Conservation (phyloP, 164 flowering plant genomes). For the Macadamia integrifolia region DNA sequence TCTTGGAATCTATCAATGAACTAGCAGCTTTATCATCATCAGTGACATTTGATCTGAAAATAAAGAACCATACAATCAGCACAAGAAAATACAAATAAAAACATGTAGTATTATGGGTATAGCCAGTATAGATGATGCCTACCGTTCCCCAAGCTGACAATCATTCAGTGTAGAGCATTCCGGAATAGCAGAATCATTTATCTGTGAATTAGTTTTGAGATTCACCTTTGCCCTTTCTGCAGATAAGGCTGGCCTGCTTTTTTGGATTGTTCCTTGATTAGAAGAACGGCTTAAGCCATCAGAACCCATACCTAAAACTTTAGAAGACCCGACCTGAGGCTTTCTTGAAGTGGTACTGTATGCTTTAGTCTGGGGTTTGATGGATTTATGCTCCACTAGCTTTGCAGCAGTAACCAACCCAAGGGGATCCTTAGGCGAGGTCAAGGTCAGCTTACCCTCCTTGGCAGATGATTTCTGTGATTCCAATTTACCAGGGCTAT, state of each 20-base stretch:
- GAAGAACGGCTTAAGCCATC: conserved; percentile 33
- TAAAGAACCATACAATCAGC: conserved; percentile 6
- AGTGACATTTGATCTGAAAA: conserved; percentile 32
- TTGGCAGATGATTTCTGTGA: conserved; percentile 24
- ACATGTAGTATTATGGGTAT: no score
- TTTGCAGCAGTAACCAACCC: conserved; percentile 19
- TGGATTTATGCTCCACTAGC: conserved; percentile 29
- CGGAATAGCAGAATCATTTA: conserved; percentile 17
- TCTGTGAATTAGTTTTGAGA: conserved; percentile 28
- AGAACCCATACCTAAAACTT: conserved; percentile 23
- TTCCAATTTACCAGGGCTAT: conserved; percentile 32
- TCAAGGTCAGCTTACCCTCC: conserved; percentile 23
- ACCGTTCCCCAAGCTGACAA: conserved; percentile 37
- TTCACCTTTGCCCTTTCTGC: conserved; percentile 43
- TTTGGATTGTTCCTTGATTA: conserved; percentile 33
- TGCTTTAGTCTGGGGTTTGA: conserved; percentile 30
- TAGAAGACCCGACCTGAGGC: conserved; percentile 25
- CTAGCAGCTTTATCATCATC: conserved; percentile 30
- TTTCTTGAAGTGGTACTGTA: conserved; percentile 31
- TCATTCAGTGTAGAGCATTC: conserved; percentile 25
- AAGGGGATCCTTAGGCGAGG: conserved; percentile 40
- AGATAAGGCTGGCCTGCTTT: conserved; percentile 30
- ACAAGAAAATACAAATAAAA: neutral
- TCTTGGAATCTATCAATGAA: conserved; percentile 33
- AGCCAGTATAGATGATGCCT: conserved; percentile 5